Percentiles rank a stretch among this genome's conserved stretches.
These are phyloP conservation scores for Fomitopsis schrenkii DNA, from an alignment of 1,284 basidiomycete genomes.

Conservation along the genomic window DNA sequence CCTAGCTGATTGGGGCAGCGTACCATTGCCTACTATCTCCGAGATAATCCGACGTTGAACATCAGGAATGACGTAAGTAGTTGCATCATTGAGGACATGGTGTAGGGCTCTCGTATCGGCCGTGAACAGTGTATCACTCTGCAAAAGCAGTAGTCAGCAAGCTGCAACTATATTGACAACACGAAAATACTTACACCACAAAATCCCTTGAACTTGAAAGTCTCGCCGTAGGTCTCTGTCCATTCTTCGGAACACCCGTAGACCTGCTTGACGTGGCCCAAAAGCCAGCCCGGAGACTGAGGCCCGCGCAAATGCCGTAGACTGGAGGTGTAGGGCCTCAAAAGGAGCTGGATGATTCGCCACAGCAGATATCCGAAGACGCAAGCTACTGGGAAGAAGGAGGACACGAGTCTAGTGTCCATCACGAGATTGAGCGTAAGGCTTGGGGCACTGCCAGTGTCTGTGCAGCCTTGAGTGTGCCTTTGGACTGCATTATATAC, in stretches of 20 bases:
- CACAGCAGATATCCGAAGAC: neutral
- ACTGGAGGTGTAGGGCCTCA: neutral
- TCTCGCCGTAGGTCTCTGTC: slow-evolving; percentile 13
- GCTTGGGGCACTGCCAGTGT: too few species aligned
- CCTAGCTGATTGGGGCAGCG: too few species aligned
- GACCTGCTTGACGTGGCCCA: neutral
- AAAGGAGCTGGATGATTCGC: neutral
- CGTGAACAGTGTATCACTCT: slow-evolving; percentile 41
- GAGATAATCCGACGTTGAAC: slow-evolving; percentile 18
- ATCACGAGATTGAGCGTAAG: too few species aligned
- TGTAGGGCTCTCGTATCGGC: slow-evolving; percentile 33
- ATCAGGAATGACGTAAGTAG: slow-evolving; percentile 30
- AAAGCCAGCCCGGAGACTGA: neutral
- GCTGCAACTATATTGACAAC: neutral
- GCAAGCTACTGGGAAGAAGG: too few species aligned
- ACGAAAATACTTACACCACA: slow-evolving; percentile 37
- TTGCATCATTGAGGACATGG: slow-evolving; percentile 32
- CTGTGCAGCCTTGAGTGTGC: too few species aligned
- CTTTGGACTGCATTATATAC: too few species aligned
- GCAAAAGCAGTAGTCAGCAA: neutral
- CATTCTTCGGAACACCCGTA: neutral
- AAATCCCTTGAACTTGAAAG: slow-evolving; percentile 41
- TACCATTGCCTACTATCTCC: slow-evolving; percentile 29
- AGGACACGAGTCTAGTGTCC: too few species aligned
- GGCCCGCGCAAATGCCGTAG: neutral